phyloP scores from a whole-genome alignment of 176 grass and related monocot genomes.

The Zoysia japonica region DNA sequence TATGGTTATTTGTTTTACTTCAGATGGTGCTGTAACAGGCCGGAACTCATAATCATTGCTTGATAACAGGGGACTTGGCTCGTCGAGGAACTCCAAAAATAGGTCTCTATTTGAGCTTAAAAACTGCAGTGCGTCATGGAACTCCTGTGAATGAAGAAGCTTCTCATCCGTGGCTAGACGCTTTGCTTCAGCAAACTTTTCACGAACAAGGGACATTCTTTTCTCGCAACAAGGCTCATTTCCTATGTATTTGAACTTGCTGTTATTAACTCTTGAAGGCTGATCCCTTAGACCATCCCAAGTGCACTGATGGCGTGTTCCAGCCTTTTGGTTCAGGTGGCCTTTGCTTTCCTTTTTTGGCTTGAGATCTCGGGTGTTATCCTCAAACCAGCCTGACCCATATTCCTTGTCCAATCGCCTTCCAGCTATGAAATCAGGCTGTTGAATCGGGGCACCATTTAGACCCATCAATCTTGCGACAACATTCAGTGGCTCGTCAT shows the following conservation, averaged over 20 bases:
- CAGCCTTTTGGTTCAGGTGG: slow-evolving; percentile 35
- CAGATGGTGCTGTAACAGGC: slow-evolving; percentile 47
- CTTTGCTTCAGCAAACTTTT: slow-evolving; percentile 94
- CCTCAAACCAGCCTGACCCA: slow-evolving; percentile 34
- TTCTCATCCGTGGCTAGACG: slow-evolving; percentile 80
- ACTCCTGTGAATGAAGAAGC: slow-evolving; percentile 85
- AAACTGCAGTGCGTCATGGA: slow-evolving; percentile 90
- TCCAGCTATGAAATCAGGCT: slow-evolving; percentile 28
- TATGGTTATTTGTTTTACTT: slow-evolving; percentile 82
- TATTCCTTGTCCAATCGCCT: slow-evolving; percentile 31
- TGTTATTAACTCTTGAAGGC: slow-evolving; percentile 39
- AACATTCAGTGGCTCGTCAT: slow-evolving; percentile 69
- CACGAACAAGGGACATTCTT: slow-evolving; percentile 77
- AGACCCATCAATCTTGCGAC: slow-evolving; percentile 94
- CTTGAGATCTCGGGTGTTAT: slow-evolving; percentile 38
- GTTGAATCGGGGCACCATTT: slow-evolving; percentile 49
- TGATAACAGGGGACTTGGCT: slow-evolving; percentile 62
- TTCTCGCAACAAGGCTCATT: slow-evolving; percentile 59
- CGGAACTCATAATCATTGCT: slow-evolving; percentile 53
- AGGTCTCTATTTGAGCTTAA: slow-evolving; percentile 92
- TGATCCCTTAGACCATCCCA: slow-evolving; percentile 41
- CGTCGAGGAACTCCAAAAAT: slow-evolving; percentile 90
- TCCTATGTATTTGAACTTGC: slow-evolving; percentile 34
- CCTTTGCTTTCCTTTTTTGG: slow-evolving; percentile 50
- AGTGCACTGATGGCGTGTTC: slow-evolving; percentile 16